Conservation (phyloP, 495 filamentous ascomycete genomes). For the Xylaria nigripes region DNA sequence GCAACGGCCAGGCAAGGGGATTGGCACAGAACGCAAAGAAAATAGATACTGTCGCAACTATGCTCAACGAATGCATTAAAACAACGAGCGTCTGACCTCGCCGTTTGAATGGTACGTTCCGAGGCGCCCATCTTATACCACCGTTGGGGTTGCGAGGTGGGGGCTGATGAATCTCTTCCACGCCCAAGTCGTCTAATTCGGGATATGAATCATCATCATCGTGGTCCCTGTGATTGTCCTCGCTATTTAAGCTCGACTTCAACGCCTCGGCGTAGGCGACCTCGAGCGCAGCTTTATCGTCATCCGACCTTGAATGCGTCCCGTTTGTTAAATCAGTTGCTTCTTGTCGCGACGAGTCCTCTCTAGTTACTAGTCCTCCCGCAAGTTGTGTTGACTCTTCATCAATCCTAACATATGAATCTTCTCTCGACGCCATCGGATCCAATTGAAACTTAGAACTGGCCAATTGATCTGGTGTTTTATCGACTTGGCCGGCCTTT, state of each 20-base stretch:
- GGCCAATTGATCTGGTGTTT: neutral
- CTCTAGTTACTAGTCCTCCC: neutral
- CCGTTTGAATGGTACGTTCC: slow-evolving; percentile 76
- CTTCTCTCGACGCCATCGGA: neutral
- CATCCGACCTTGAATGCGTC: neutral
- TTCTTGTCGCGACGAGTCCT: neutral
- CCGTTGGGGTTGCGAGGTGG: slow-evolving; percentile 24
- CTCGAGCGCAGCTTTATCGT: neutral
- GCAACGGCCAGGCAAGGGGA: slow-evolving; percentile 81
- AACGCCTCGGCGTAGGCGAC: slow-evolving; percentile 16
- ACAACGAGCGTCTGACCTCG: slow-evolving; percentile 84
- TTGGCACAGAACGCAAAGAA: slow-evolving; percentile 92
- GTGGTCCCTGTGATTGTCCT: slow-evolving; percentile 8
- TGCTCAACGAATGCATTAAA: slow-evolving; percentile 74
- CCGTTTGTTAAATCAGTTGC: neutral
- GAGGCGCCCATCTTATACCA: slow-evolving; percentile 69
- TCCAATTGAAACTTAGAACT: neutral
- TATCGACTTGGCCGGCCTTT: slow-evolving; percentile 1
- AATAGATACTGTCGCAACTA: slow-evolving; percentile 61
- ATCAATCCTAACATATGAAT: neutral
- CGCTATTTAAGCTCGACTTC: slow-evolving; percentile 6
- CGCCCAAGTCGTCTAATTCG: slow-evolving; percentile 22
- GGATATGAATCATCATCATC: slow-evolving; percentile 28
- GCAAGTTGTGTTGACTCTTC: neutral
- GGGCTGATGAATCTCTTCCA: slow-evolving; percentile 18